These are phyloP conservation scores for Rhododendron griersonianum DNA, from an alignment of 148 eudicot species.

Conservation along the genomic window DNA sequence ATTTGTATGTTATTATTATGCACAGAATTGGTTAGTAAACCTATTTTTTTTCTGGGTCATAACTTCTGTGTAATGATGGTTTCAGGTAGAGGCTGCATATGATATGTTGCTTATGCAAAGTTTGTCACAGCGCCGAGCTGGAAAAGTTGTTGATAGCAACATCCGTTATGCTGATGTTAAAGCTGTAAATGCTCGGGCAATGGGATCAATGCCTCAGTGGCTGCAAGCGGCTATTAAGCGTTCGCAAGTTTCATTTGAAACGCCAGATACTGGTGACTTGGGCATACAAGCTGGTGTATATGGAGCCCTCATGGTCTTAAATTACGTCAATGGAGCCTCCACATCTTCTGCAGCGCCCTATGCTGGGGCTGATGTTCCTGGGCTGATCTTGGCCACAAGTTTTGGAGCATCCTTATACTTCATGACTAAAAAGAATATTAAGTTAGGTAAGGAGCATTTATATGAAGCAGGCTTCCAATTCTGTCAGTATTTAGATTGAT, in stretches of 20 bases:
- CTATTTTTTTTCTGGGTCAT: background rate
- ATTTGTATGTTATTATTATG: background rate
- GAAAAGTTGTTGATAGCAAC: conserved; percentile 79
- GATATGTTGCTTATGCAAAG: conserved; percentile 98
- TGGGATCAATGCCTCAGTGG: conserved; percentile 71
- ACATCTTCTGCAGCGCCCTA: conserved; percentile 46
- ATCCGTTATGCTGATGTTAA: conserved; percentile 95
- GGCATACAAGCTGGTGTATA: conserved; percentile 96
- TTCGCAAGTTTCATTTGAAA: conserved; percentile 55
- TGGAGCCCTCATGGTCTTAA: conserved; percentile 83
- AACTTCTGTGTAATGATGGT: conserved; percentile 10
- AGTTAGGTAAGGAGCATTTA: conserved; percentile 56
- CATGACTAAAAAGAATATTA: conserved; percentile 84
- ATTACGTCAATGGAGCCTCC: conserved; percentile 76
- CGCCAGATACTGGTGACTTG: conserved; percentile 58
- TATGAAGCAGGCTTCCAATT: background rate
- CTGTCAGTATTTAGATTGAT: background rate
- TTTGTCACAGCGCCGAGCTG: conserved; percentile 84
- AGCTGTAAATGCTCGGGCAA: conserved; percentile 37
- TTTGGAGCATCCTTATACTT: conserved; percentile 94
- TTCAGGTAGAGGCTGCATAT: conserved; percentile 96
- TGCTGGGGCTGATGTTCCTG: conserved; percentile 91
- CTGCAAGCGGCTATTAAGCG: conserved; percentile 55
- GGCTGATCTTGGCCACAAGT: conserved; percentile 80
- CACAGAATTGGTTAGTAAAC: background rate